Base-by-base conservation (phyloP, 176 grass and related monocot genomes). In the Dendrocalamus sinicus region DNA sequence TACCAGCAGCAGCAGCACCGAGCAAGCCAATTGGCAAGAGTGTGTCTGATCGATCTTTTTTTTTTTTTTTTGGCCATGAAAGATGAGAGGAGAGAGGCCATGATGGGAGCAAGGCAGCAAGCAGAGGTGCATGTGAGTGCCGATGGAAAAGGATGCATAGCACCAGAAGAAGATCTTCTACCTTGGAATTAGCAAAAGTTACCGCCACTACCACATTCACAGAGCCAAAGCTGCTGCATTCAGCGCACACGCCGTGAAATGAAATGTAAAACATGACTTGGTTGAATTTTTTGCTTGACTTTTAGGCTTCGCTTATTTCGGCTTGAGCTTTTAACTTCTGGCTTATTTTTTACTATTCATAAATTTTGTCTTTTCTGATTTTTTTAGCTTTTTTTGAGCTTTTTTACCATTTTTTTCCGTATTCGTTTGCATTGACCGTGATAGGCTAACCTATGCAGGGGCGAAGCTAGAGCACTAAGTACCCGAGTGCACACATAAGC, bases 161-260 rank as follows among this genome's bases (percentile, higher is more conserved):
- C 12, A 80, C 32, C 67, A 48, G 72, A 60, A 26, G 64, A 69
- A 86, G 54, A 77, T 90, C 13, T 86, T 82, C 72, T 72, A 72
- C 83, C 78, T 86, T 82, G 88, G 83, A 90, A 71, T 86, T 78
- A 54, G 72, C 72, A 54, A 90, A 90, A 86, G 72, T 35, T n/a
- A 32, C 58, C 3, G 4, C 26, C 37, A 37, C 51, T 8, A 13
- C 37, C 51, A 35, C 37, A 13, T 37, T 45, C n/a, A 61, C 75
- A 71, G 50, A 78, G 75, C 47, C 75, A 79, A 71, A 78, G 75
- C 47, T 89, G 66, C 79, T 80, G 30, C 30, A 35, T 74, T 57
- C 46, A 14, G 22, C 3, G 16, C 24, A 79, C 58, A 5, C 40
- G 58, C 69, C 59, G 77, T 16, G 59, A 51, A n/a, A 39, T 47